These are phyloP conservation scores for Dissoconium aciculare DNA, from an alignment of 2,329 filamentous ascomycete genomes.

Conservation along the genomic window DNA sequence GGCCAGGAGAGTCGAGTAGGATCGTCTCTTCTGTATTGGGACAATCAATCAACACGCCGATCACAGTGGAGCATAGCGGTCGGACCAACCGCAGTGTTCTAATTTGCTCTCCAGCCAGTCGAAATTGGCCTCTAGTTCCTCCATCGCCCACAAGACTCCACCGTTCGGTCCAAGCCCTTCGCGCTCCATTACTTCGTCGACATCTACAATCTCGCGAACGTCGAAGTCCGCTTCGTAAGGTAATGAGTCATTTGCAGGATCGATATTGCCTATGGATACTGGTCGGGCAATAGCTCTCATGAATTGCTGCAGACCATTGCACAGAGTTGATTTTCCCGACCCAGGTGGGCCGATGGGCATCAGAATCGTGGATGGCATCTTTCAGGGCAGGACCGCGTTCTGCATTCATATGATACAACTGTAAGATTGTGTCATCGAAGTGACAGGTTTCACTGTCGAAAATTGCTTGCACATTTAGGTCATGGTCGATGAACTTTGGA, in stretches of 20 bases:
- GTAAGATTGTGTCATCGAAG: background rate
- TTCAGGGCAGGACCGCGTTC: too few relatives aligned
- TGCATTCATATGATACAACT: background rate
- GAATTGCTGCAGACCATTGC: slow-evolving; percentile 98
- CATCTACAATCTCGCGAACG: slow-evolving; percentile 71
- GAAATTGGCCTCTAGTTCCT: slow-evolving; percentile 86
- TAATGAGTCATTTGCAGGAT: slow-evolving; percentile 89
- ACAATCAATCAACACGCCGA: background rate
- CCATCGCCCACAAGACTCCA: slow-evolving; percentile 79
- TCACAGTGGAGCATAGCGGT: background rate
- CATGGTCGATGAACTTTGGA: too few relatives aligned
- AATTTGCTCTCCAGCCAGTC: slow-evolving; percentile 80
- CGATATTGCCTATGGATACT: slow-evolving; percentile 89
- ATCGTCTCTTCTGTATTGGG: slow-evolving; percentile 60
- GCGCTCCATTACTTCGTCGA: slow-evolving; percentile 90
- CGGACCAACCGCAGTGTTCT: slow-evolving; percentile 36
- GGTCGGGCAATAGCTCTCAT: slow-evolving; percentile 88
- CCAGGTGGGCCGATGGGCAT: slow-evolving; percentile 61
- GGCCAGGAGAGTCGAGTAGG: slow-evolving; percentile 89
- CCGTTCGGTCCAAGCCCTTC: slow-evolving; percentile 87
- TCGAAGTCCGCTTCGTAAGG: slow-evolving; percentile 82
- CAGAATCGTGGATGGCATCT: slow-evolving; percentile 12
- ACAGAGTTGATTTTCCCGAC: slow-evolving; percentile 93
- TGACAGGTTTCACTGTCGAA: too few relatives aligned
- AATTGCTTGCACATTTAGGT: too few relatives aligned